A percentile compares a stretch with the other conserved stretches of the same genome.
phyloP scores from a whole-genome alignment of 306 rosid species.

The Aeschynomene evenia region DNA sequence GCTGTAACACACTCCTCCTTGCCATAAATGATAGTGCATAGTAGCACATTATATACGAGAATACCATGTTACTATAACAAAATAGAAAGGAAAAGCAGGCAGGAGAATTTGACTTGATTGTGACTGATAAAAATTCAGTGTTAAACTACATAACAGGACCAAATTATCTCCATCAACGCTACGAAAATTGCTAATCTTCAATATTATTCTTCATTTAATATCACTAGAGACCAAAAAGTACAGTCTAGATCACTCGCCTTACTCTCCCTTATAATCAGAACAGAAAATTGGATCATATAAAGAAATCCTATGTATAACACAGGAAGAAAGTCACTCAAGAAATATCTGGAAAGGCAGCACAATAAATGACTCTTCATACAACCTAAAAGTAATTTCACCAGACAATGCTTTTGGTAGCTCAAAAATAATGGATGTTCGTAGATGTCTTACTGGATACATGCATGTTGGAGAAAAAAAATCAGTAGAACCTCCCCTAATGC shows the following conservation, averaged over 20 bases:
- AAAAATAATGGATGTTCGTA: background rate
- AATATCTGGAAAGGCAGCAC: conserved; percentile 11
- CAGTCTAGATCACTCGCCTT: background rate
- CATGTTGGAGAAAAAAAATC: conserved; percentile 10
- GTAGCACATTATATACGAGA: background rate
- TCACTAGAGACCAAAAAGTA: background rate
- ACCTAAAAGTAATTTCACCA: conserved; percentile 4
- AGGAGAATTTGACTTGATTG: background rate
- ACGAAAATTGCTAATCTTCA: conserved; percentile 7
- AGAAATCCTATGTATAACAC: background rate
- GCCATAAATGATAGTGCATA: background rate
- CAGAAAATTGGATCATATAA: background rate
- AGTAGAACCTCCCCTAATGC: background rate
- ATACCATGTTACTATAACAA: conserved; percentile 6
- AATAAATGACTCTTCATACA: background rate
- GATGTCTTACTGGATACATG: background rate
- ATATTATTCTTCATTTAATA: background rate
- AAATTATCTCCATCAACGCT: background rate
- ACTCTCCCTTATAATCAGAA: background rate
- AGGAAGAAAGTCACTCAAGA: background rate
- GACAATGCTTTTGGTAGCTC: background rate
- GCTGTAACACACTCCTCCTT: background rate
- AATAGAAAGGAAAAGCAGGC: background rate
- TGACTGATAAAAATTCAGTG: background rate
- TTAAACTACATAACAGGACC: background rate